phyloP scores from a whole-genome alignment of 306 rosid species.

The Quercus suber region DNA sequence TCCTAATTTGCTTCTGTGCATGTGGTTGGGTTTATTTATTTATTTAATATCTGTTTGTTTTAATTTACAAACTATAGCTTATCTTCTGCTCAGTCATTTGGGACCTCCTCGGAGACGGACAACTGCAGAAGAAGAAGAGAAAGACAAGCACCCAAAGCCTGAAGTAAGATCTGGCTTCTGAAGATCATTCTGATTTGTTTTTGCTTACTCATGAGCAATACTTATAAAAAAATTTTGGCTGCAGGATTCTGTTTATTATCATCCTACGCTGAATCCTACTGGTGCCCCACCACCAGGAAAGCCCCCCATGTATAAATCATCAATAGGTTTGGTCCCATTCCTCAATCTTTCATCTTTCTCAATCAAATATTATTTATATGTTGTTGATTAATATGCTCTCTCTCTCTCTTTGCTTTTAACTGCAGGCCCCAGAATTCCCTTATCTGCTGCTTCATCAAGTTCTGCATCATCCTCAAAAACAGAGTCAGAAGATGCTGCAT shows the following conservation, averaged over 20 bases:
- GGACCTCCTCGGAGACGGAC: conserved; percentile 91
- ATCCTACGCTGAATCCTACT: conserved; percentile 90
- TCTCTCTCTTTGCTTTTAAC: conserved; percentile 18
- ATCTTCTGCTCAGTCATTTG: conserved; percentile 71
- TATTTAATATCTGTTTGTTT: conserved; percentile 27
- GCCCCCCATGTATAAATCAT: conserved; percentile 95
- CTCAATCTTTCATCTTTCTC: conserved; percentile 12
- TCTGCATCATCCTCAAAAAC: conserved; percentile 68
- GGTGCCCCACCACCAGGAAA: conserved; percentile 99
- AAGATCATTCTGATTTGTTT: conserved; percentile 1
- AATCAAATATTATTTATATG: conserved; percentile 13
- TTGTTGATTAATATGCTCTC: conserved; percentile 11
- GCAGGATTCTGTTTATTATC: conserved; percentile 87
- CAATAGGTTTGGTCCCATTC: conserved; percentile 62
- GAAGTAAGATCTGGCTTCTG: conserved; percentile 56
- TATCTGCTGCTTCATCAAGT: conserved; percentile 79
- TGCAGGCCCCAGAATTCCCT: conserved; percentile 94
- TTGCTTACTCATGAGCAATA: not conserved
- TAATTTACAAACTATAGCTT: conserved; percentile 35
- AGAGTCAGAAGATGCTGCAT: conserved; percentile 61
- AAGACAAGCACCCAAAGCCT: conserved; percentile 81
- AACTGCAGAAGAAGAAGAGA: conserved; percentile 92
- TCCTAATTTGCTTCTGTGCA: not conserved
- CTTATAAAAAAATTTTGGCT: conserved; percentile 4
- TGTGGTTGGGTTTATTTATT: not conserved